Conservation (phyloP, 352 stramenopile genomes). For the Pythium biforme region DNA sequence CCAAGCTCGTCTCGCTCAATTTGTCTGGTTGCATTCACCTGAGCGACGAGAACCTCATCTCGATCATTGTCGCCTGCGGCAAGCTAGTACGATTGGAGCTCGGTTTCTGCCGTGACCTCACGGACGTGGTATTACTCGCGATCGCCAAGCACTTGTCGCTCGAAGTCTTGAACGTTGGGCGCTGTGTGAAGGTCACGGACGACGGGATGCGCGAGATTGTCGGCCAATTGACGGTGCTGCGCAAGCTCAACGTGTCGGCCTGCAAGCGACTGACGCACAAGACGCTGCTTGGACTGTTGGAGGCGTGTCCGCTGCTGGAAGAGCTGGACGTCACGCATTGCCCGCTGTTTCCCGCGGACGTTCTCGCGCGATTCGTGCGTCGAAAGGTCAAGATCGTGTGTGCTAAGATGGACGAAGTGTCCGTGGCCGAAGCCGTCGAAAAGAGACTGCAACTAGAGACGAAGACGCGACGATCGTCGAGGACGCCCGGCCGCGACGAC, state of each 20-base stretch:
- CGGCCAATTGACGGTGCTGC: slow-evolving; percentile 67
- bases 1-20: slow-evolving; percentile 69
- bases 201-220: slow-evolving; percentile 78
- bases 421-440: slow-evolving; percentile 15
- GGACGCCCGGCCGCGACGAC: slow-evolving; percentile 2
- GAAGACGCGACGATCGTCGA: slow-evolving; percentile 7
- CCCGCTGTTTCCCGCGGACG: slow-evolving; percentile 47
- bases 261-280: slow-evolving; percentile 80
- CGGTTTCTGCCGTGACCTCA: slow-evolving; percentile 82
- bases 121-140: slow-evolving; percentile 59
- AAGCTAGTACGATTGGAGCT: slow-evolving; percentile 74
- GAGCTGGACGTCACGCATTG: slow-evolving; percentile 83
- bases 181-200: slow-evolving; percentile 83
- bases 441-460: slow-evolving; percentile 12
- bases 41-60: slow-evolving; percentile 60
- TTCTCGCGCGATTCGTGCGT: slow-evolving; percentile 58
- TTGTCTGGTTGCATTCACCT: slow-evolving; percentile 81
- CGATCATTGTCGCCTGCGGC: slow-evolving; percentile 65
- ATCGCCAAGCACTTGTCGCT: slow-evolving; percentile 83
- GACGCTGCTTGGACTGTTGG: slow-evolving; percentile 49
- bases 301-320: slow-evolving; percentile 57
- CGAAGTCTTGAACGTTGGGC: slow-evolving; percentile 63
- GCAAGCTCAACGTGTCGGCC: slow-evolving; percentile 64
- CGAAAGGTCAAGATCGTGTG: slow-evolving; percentile 52
- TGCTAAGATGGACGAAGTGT: slow-evolving; percentile 43